phyloP scores from a whole-genome alignment of 495 filamentous ascomycete genomes.

The Stereocaulon alpinum region DNA sequence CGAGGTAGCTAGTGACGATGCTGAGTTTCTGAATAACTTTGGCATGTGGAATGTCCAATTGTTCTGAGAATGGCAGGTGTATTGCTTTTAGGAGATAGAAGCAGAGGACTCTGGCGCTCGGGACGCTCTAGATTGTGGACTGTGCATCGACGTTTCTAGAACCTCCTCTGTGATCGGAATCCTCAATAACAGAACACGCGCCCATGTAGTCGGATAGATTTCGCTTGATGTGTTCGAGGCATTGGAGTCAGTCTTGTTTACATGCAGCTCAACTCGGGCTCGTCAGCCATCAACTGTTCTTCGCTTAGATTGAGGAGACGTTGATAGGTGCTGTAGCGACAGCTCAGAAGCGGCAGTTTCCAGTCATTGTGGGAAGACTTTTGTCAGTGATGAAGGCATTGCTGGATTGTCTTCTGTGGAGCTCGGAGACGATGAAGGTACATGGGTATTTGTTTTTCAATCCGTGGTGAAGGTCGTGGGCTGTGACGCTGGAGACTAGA shows the following conservation, averaged over 20 bases:
- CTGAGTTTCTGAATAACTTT: constrained; percentile 54
- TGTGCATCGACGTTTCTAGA: constrained; percentile 46
- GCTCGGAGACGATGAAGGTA: constrained; percentile 38
- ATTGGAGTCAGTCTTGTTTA: constrained; percentile 35
- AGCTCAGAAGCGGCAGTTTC: constrained; percentile 47
- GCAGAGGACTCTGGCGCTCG: constrained; percentile 47
- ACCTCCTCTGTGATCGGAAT: constrained; percentile 44
- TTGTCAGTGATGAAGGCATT: constrained; percentile 42
- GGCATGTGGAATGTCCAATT: constrained; percentile 40
- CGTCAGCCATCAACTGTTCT: constrained; percentile 38
- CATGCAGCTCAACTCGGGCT: constrained; percentile 31
- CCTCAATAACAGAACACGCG: constrained; percentile 40
- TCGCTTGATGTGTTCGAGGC: constrained; percentile 44
- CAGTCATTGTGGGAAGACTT: constrained; percentile 42
- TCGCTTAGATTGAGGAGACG: constrained; percentile 48
- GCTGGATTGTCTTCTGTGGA: constrained; percentile 42
- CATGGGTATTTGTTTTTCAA: constrained; percentile 27
- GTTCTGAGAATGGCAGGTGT: constrained; percentile 31
- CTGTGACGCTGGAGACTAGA: constrained; percentile 28
- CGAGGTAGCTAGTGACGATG: constrained; percentile 49
- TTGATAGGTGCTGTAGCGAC: constrained; percentile 44
- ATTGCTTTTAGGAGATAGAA: constrained; percentile 51
- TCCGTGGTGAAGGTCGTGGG: constrained; percentile 48
- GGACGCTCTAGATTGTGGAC: constrained; percentile 35
- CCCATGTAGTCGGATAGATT: constrained; percentile 31